Conservation (phyloP, 345 rosid genomes). For the Crucihimalaya himalaica region DNA sequence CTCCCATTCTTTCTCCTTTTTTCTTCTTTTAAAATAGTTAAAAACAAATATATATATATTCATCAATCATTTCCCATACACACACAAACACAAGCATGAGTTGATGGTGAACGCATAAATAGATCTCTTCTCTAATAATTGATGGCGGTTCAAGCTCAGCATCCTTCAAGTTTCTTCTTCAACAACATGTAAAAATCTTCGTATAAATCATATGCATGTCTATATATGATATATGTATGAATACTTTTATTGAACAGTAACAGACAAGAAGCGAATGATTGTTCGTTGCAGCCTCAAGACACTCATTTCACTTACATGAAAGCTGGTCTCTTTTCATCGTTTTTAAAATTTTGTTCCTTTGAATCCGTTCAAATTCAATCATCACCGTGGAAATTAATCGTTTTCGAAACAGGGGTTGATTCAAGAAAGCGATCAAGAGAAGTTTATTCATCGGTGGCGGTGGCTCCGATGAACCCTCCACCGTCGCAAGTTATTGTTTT, state of each 20-base stretch:
- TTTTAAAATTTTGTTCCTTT: background rate
- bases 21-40: background rate
- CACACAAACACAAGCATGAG: background rate
- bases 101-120: background rate
- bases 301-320: slow-evolving; percentile 11
- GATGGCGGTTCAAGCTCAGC: slow-evolving; percentile 6
- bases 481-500: background rate
- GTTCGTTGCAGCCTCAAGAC: slow-evolving; percentile 47
- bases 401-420: slow-evolving; percentile 11
- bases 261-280: slow-evolving; percentile 61
- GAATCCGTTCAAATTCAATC: background rate
- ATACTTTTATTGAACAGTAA: slow-evolving; percentile 43
- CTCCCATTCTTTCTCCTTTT: slow-evolving; percentile 9
- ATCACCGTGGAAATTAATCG: background rate
- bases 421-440: slow-evolving; percentile 68
- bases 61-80: background rate
- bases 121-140: background rate
- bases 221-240: slow-evolving; percentile 14
- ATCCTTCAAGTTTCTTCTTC: background rate
- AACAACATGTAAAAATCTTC: background rate
- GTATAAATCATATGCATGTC: background rate
- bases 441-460: slow-evolving; percentile 14
- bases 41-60: background rate
- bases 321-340: slow-evolving; percentile 8
- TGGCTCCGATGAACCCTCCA: slow-evolving; percentile 26